Percentiles rank a stretch among this genome's conserved stretches.
These are phyloP conservation scores for Fraxinus excelsior DNA, from an alignment of 257 asterid genomes.

Conservation along the genomic window DNA sequence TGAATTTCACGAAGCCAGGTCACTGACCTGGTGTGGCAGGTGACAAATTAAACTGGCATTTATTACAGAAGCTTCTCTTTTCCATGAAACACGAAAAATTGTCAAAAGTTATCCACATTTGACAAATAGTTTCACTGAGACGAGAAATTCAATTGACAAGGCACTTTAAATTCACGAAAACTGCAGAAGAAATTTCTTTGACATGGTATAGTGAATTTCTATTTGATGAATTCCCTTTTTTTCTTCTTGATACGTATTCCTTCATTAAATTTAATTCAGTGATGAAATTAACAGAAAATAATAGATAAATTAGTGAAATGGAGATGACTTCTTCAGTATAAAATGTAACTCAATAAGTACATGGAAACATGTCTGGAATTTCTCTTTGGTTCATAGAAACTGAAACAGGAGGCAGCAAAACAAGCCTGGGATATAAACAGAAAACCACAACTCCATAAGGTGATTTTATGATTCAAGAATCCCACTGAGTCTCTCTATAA, in stretches of 20 bases:
- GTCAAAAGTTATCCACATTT: background rate
- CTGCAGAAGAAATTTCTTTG: background rate
- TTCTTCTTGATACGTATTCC: background rate
- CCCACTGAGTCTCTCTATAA: background rate
- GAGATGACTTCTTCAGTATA: background rate
- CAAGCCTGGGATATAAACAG: background rate
- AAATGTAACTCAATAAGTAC: background rate
- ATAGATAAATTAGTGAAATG: background rate
- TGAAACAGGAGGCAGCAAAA: background rate
- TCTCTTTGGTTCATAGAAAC: background rate
- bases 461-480: background rate
- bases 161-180: background rate
- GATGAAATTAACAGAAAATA: background rate
- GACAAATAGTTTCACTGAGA: background rate
- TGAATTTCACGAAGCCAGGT: too few relatives aligned
- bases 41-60: background rate
- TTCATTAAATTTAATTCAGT: background rate
- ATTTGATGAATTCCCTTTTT: background rate
- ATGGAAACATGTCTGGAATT: background rate
- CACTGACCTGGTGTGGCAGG: too few relatives aligned
- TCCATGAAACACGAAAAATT: background rate
- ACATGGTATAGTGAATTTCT: background rate
- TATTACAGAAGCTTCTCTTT: background rate
- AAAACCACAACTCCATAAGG: background rate
- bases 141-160: background rate